Conservation (phyloP, 768 basidiomycete species). For the Termitomyces titanicus region DNA sequence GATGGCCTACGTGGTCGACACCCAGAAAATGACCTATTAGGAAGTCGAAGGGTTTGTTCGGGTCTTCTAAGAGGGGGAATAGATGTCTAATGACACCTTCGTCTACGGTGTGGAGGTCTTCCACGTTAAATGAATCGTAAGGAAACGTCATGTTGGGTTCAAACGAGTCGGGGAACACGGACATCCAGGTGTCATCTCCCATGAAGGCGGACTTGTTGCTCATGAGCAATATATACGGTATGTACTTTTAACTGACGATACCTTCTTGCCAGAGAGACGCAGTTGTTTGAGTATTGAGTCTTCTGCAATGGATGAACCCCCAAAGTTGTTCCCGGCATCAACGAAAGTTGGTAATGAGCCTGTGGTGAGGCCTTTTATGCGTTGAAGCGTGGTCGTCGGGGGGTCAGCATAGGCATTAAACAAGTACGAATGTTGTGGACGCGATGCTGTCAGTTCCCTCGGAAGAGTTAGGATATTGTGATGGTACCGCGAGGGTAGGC, state of each 20-base stretch:
- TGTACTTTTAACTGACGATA: conserved; percentile 24
- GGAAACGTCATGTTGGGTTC: conserved; percentile 71
- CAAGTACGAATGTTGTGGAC: conserved; percentile 75
- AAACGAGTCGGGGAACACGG: conserved; percentile 79
- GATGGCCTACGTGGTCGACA: conserved; percentile 94
- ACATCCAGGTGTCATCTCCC: conserved; percentile 98
- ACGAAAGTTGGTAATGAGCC: conserved; percentile 95
- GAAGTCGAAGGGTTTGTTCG: conserved; percentile 69
- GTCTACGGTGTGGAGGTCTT: conserved; percentile 95
- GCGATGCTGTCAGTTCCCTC: conserved; percentile 54
- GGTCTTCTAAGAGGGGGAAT: conserved; percentile 67
- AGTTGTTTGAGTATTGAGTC: conserved; percentile 86
- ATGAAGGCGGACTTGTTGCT: conserved; percentile 70
- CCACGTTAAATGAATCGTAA: conserved; percentile 97
- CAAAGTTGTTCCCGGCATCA: conserved; percentile 92
- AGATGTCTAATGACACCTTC: conserved; percentile 83
- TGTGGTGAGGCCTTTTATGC: conserved; percentile 92
- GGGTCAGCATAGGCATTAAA: conserved; percentile 92
- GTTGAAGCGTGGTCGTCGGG: conserved; percentile 91
- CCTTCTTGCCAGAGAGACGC: conserved; percentile 52
- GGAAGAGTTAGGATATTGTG: conserved; percentile 85
- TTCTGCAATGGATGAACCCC: conserved; percentile 79
- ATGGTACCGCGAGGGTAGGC: conserved; percentile 62
- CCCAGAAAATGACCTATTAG: conserved; percentile 92
- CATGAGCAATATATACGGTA: background rate